phyloP scores from a whole-genome alignment of 2,329 filamentous ascomycete genomes.

The Trichoderma pleuroti region DNA sequence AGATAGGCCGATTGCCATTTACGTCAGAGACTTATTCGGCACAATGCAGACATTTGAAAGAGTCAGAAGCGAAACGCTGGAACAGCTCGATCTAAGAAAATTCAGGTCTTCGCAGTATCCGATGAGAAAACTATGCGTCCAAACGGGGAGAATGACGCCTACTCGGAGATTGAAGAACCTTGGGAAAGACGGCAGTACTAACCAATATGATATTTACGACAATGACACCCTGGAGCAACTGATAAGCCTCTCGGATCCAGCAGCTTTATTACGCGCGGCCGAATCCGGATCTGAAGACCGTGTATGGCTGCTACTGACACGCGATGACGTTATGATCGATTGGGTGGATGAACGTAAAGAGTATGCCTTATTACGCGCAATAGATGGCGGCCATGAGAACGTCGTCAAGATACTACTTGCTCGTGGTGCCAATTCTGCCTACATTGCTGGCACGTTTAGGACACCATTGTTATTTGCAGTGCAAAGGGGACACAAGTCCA shows the following conservation, averaged over 20 bases:
- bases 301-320: background rate
- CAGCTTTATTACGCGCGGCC: background rate
- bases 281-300: background rate
- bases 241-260: background rate
- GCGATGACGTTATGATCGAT: background rate
- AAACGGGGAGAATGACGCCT: background rate
- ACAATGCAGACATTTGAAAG: slow-evolving; percentile 12
- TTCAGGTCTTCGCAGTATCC: background rate
- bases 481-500: background rate
- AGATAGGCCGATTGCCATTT: slow-evolving; percentile 1
- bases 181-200: background rate
- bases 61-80: background rate
- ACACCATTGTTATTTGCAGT: background rate
- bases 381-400: background rate
- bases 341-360: background rate
- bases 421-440: background rate
- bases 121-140: background rate
- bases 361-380: background rate
- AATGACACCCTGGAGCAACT: background rate
- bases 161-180: background rate
- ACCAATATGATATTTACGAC: background rate
- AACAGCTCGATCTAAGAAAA: background rate
- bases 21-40: background rate
- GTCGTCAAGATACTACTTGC: background rate
- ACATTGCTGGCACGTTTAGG: background rate